Base-by-base conservation (phyloP, 495 filamentous ascomycete species). In the Podospora bellae-mahoneyi region DNA sequence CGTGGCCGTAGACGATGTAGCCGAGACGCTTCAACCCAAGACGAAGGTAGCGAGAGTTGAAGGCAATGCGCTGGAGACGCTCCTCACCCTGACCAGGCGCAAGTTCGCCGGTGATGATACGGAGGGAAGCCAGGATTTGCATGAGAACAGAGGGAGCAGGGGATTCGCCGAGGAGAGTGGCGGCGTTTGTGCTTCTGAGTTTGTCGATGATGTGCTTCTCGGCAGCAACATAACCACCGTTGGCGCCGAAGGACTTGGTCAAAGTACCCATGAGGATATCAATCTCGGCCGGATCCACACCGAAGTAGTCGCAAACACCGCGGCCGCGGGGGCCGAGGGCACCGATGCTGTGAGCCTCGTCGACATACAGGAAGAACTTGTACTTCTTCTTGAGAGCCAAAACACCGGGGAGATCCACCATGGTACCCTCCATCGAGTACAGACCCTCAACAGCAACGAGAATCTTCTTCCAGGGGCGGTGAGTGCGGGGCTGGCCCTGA, bases 391-490 rank as follows among this genome's bases (percentile, higher is more conserved):
- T 97, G 72, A 99, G 84, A 53, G 82, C 84, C 67, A 99, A 78
- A 55, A 99, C 78, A 66, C 91, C 92, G 16, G 94, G 95, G 32
- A 99, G 86, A 74, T 99, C 94, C 77, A 90, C 92, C 94, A 99
- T 97, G 58, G 94, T 97, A 34, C 95, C 95, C 79, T 99, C 95
- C 95, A 99, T 99, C 2, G 94, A 97, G 82, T 99, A 99, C 0
- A 99, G 86, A 67, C 95, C 95, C 77, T 99, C 95, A 53, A 99
- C 92, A 44, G 94, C 93, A 62, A 99, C 92, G 60, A 99, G 81
- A 68, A 99, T 98, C 85, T 97, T 98, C 84, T 94, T 96, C 95
- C 95, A 99, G 13, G 95, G 95, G 9, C 95, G 90, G 75, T 99
- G 95, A 20, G 94, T 98, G 67, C 95, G 89, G 30, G 96, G 96